Evolutionary conservation across 306 rosid genomes (phyloP).

Genomic region (Rosa rugosa): DNA sequence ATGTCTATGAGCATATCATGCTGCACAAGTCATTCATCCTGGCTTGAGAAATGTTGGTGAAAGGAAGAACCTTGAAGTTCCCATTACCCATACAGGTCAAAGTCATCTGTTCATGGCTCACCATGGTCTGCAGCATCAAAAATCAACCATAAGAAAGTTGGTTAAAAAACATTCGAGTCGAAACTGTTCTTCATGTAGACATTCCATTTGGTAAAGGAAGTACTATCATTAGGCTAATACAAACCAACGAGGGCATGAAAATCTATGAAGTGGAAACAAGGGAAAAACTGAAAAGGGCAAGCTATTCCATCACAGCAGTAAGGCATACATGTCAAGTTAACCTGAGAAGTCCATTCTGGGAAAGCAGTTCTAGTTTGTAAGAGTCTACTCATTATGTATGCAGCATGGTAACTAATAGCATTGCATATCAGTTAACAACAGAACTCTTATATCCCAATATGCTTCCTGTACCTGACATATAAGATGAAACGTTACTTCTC

Average conservation of each 20-base stretch:
- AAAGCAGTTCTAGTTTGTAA: not conserved
- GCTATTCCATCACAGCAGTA: not conserved
- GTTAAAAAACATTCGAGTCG: not conserved
- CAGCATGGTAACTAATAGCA: not conserved
- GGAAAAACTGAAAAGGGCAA: not conserved
- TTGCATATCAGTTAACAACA: not conserved
- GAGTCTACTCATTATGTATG: not conserved
- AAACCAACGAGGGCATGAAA: not conserved
- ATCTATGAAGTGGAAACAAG: not conserved
- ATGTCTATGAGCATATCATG: conserved; percentile 52
- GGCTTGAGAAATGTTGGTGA: conserved; percentile 61
- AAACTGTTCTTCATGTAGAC: conserved; percentile 1
- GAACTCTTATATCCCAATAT: not conserved
- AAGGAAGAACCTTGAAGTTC: conserved; percentile 73
- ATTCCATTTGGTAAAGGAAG: not conserved
- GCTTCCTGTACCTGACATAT: not conserved
- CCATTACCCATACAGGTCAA: conserved; percentile 78
- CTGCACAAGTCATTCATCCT: conserved; percentile 76
- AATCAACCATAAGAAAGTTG: not conserved
- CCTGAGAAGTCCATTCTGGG: not conserved
- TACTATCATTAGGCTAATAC: not conserved
- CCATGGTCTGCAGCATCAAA: conserved; percentile 72
- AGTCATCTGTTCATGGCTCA: conserved; percentile 72
- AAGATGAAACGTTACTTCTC: not conserved
- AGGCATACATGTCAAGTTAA: not conserved